Evolutionary conservation across 345 rosid genomes (phyloP).

Genomic region (Lenwebbia sp.): DNA sequence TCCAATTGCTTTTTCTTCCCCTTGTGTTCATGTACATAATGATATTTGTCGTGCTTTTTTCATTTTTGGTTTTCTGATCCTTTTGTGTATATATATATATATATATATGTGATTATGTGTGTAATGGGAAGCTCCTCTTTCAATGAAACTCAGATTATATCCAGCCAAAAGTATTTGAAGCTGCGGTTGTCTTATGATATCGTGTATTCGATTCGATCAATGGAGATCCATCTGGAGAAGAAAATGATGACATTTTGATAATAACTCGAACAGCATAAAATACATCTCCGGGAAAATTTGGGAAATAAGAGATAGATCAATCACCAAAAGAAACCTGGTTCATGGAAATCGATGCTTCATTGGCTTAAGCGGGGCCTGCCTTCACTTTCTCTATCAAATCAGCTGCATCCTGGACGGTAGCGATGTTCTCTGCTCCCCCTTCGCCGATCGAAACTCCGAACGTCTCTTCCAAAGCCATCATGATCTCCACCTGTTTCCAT

Average conservation of each 20-base stretch:
- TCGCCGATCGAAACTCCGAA: conserved; percentile 46
- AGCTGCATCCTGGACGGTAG: conserved; percentile 55
- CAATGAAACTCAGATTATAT: not conserved
- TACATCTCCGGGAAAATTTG: not conserved
- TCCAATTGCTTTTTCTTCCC: not conserved
- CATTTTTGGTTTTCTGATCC: not conserved
- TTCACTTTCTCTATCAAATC: conserved; percentile 48
- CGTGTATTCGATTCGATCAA: not conserved
- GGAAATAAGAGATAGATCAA: not conserved
- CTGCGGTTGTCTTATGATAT: not conserved
- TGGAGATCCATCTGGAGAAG: not conserved
- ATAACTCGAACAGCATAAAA: not conserved
- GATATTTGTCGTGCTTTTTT: not conserved
- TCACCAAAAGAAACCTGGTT: not conserved
- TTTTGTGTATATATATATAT: not conserved
- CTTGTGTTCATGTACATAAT: not conserved
- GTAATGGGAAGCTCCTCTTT: not conserved
- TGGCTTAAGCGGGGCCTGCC: conserved; percentile 3
- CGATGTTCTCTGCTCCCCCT: conserved; percentile 44
- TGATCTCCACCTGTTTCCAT: conserved; percentile 34
- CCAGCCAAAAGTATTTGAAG: not conserved
- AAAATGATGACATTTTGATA: not conserved
- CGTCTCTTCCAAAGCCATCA: conserved; percentile 66
- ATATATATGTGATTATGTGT: not conserved
- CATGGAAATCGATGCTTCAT: not conserved